These are phyloP conservation scores for Starmerella powellii DNA, from an alignment of 805 yeast species.

Conservation along the genomic window DNA sequence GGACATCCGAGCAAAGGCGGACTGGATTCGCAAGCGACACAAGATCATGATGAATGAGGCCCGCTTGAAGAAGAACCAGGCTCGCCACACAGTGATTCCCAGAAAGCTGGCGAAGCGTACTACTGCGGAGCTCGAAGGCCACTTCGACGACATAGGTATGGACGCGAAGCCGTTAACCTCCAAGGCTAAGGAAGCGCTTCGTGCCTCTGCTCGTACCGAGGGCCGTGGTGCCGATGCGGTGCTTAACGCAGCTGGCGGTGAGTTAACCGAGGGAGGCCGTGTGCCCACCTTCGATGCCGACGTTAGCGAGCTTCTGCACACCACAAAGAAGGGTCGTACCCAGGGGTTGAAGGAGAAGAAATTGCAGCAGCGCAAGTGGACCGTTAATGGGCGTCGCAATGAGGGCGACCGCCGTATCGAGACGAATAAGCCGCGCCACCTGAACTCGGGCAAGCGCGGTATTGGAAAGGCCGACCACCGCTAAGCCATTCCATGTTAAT, in stretches of 20 bases:
- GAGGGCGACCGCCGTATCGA: conserved; percentile 89
- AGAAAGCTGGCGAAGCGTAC: conserved; percentile 55
- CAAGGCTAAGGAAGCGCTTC: conserved; percentile 31
- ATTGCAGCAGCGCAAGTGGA: conserved; percentile 85
- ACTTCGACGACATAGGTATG: conserved; percentile 81
- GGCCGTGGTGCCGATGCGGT: conserved; percentile 69
- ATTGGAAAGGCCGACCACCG: conserved; percentile 86
- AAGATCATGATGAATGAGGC: conserved; percentile 84
- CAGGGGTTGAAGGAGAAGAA: conserved; percentile 81
- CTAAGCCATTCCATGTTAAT: conserved; percentile 29
- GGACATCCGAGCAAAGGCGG: conserved; percentile 73
- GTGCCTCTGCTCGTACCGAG: conserved; percentile 31
- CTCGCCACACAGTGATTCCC: conserved; percentile 87
- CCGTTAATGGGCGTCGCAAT: conserved; percentile 83
- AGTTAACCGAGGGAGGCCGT: conserved; percentile 29
- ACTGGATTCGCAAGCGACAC: conserved; percentile 92
- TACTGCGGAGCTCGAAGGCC: conserved; percentile 69
- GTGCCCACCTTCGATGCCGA: conserved; percentile 61
- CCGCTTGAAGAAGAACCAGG: conserved; percentile 72
- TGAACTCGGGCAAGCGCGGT: conserved; percentile 95
- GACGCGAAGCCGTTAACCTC: conserved; percentile 59
- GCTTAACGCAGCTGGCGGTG: conserved; percentile 40
- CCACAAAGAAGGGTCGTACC: conserved; percentile 44
- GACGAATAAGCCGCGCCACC: conserved; percentile 81
- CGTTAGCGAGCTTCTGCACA: conserved; percentile 42